These are phyloP conservation scores for Talaromyces sp. DNA, from an alignment of 2,329 filamentous ascomycete species.

Conservation along the genomic window DNA sequence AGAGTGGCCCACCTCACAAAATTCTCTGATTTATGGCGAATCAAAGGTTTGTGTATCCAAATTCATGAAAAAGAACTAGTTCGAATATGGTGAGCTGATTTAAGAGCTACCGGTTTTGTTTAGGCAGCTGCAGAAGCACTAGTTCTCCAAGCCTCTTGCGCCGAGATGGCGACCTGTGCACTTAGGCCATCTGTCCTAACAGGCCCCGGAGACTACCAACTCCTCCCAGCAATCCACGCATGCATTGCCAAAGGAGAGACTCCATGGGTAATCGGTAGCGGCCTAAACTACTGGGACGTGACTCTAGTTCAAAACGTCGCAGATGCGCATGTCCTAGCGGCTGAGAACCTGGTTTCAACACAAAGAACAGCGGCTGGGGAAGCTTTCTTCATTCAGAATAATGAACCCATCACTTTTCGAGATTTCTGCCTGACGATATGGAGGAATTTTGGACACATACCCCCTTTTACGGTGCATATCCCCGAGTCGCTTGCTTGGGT, in stretches of 20 bases:
- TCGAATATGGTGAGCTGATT: slow-evolving; percentile 1
- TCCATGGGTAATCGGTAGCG: slow-evolving; percentile 41
- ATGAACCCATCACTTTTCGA: slow-evolving; percentile 45
- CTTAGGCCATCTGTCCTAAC: slow-evolving; percentile 45
- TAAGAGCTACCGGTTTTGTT: slow-evolving; percentile 10
- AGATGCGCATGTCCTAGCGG: slow-evolving; percentile 45
- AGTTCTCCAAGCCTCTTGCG: slow-evolving; percentile 37
- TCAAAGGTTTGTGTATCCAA: slow-evolving; percentile 33
- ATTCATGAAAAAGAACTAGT: neutral
- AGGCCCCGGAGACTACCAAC: slow-evolving; percentile 42
- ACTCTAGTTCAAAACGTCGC: slow-evolving; percentile 45
- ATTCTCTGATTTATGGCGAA: slow-evolving; percentile 44
- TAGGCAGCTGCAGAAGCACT: slow-evolving; percentile 43
- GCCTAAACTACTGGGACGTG: slow-evolving; percentile 44
- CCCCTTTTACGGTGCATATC: slow-evolving; percentile 48
- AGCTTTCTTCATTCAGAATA: slow-evolving; percentile 47
- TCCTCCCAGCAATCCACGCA: slow-evolving; percentile 43
- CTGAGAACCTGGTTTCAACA: slow-evolving; percentile 40
- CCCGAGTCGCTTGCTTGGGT: slow-evolving; percentile 50
- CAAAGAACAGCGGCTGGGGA: slow-evolving; percentile 42
- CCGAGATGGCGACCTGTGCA: slow-evolving; percentile 37
- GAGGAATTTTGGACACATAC: slow-evolving; percentile 49
- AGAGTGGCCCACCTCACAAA: slow-evolving; percentile 36
- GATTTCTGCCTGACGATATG: slow-evolving; percentile 45
- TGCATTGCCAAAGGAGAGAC: slow-evolving; percentile 45